Conservation (phyloP, 73 alveolate species). For the Blepharisma stoltei region DNA sequence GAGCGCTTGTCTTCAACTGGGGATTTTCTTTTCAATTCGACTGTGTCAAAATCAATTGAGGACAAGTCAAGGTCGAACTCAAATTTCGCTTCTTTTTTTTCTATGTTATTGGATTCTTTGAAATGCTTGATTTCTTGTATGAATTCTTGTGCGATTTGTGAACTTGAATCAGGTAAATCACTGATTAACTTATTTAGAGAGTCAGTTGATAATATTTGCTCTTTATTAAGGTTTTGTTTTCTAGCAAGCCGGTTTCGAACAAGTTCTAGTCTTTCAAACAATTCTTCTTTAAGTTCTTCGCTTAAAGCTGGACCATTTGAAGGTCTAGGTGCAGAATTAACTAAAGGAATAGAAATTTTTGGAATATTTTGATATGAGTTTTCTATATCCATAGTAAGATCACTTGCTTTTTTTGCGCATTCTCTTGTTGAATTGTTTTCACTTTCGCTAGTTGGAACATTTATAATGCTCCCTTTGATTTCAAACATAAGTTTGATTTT, state of each 20-base stretch:
- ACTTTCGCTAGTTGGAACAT: background rate
- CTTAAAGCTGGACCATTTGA: background rate
- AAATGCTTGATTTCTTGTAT: background rate
- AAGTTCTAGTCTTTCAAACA: background rate
- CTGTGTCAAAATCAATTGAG: too few species aligned
- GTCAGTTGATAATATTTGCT: background rate
- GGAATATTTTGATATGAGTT: background rate
- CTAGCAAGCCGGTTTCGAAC: background rate
- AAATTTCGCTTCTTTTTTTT: too few species aligned
- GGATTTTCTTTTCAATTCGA: too few species aligned
- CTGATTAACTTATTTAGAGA: background rate
- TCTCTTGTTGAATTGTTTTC: background rate
- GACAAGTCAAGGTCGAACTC: too few species aligned
- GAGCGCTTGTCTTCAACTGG: too few species aligned
- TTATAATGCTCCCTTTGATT: background rate
- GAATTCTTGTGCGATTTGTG: background rate
- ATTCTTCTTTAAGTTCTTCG: conserved; percentile 3
- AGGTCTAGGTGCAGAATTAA: background rate
- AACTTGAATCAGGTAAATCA: background rate
- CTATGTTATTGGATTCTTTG: background rate
- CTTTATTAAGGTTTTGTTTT: background rate
- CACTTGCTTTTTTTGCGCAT: background rate
- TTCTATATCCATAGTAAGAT: background rate
- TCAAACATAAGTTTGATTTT: too few species aligned
- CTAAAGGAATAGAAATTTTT: background rate